Conservation (phyloP, 352 stramenopile species). For the Globisporangium radiosum region DNA sequence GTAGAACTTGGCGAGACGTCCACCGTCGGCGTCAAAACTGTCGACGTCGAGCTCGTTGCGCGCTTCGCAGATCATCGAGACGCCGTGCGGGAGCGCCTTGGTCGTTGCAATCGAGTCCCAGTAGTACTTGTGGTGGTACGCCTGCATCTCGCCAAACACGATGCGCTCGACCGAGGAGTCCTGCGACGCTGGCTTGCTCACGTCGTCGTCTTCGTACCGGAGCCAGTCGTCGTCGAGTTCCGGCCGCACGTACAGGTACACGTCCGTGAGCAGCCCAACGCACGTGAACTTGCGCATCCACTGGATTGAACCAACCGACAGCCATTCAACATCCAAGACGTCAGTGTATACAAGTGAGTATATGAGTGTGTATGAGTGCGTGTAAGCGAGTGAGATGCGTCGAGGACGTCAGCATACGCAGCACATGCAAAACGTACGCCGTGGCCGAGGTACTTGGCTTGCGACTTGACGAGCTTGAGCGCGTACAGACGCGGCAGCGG, state of each 20-base stretch:
- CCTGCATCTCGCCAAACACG: conserved; percentile 82
- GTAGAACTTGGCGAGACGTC: conserved; percentile 60
- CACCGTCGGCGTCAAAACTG: conserved; percentile 55
- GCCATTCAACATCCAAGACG: too few relatives aligned
- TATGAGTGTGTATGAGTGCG: too few relatives aligned
- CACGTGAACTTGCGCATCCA: conserved; percentile 85
- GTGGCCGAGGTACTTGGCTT: conserved; percentile 76
- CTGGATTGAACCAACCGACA: conserved; percentile 14
- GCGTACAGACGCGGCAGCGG: conserved; percentile 63
- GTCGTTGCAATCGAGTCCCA: conserved; percentile 51
- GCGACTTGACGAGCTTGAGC: conserved; percentile 80
- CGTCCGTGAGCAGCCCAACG: conserved; percentile 63
- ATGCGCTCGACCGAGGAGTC: conserved; percentile 60
- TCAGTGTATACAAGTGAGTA: too few relatives aligned
- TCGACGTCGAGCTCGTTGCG: conserved; percentile 52
- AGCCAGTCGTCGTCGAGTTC: conserved; percentile 81
- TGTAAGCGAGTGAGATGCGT: too few relatives aligned
- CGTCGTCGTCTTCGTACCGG: conserved; percentile 72
- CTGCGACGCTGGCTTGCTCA: conserved; percentile 57
- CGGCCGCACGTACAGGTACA: conserved; percentile 73
- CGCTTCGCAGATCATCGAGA: conserved; percentile 51
- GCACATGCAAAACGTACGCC: conserved; percentile 28
- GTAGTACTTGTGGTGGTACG: conserved; percentile 84
- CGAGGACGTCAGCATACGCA: too few relatives aligned
- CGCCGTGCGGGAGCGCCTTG: conserved; percentile 37